Percentiles rank a stretch among this genome's conserved stretches.
Conservation (phyloP, 352 stramenopile species). For the Pythium apleroticum region DNA sequence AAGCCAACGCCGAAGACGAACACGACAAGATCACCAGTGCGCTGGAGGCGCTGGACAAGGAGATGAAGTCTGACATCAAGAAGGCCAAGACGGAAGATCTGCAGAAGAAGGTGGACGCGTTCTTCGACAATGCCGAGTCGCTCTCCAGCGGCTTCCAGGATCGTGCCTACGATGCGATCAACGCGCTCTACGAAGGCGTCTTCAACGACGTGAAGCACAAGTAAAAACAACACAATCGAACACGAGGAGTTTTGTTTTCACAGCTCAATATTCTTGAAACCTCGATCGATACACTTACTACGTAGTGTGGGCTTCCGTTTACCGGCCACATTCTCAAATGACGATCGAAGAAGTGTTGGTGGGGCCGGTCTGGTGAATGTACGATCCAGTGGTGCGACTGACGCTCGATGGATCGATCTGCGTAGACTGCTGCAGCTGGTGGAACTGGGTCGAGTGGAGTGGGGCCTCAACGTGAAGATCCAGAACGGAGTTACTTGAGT, state of each 20-base stretch:
- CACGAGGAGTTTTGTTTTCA: too few species aligned
- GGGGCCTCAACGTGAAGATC: slow-evolving; percentile 24
- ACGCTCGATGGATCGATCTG: not conserved
- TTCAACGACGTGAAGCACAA: not conserved
- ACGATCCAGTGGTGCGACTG: not conserved
- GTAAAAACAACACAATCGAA: not conserved
- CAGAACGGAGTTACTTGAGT: slow-evolving; percentile 3
- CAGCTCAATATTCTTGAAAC: too few species aligned
- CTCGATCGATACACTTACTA: too few species aligned
- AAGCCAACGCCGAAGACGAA: not conserved
- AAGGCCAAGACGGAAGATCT: not conserved
- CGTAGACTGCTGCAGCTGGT: slow-evolving; percentile 9
- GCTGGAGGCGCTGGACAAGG: not conserved
- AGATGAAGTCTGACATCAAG: not conserved
- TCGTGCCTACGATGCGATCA: not conserved
- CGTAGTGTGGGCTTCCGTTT: too few species aligned
- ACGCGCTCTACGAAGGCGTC: not conserved
- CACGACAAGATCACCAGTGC: not conserved
- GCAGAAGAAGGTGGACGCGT: slow-evolving; percentile 1
- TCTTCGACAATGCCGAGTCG: not conserved
- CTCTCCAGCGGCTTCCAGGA: not conserved
- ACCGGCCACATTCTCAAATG: too few species aligned
- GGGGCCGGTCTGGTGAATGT: not conserved
- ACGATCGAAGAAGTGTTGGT: not conserved
- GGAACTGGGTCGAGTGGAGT: slow-evolving; percentile 28